A percentile compares a stretch with the other conserved stretches of the same genome.
Conservation (phyloP, 108 stramenopile genomes). For the Skeletonema tropicum region DNA sequence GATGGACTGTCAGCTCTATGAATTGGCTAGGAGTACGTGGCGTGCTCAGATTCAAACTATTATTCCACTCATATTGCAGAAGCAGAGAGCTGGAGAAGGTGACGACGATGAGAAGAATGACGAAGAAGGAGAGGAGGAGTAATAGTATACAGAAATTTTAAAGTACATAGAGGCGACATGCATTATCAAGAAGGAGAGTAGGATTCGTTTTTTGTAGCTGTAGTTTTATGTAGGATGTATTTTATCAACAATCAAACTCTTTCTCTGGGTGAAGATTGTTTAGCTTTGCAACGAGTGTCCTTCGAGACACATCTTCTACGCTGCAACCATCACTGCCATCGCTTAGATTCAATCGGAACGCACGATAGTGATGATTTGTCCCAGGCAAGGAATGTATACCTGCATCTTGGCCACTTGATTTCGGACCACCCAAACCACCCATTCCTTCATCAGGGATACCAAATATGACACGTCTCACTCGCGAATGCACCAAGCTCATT, state of each 20-base stretch:
- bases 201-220: neutral
- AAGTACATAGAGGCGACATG: no score
- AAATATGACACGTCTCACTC: slow-evolving; percentile 71
- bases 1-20: slow-evolving; percentile 57
- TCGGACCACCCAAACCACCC: slow-evolving; percentile 52
- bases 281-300: neutral
- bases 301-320: neutral
- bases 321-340: neutral
- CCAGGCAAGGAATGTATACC: slow-evolving; percentile 73
- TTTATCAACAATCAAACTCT: slow-evolving; percentile 2
- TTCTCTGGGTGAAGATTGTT: slow-evolving; percentile 5
- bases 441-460: slow-evolving; percentile 38
- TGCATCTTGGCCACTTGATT: slow-evolving; percentile 2
- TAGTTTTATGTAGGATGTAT: neutral
- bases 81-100: slow-evolving; percentile 33
- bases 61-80: slow-evolving; percentile 50
- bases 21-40: slow-evolving; percentile 54
- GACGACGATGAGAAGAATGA: slow-evolving; percentile 43
- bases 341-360: slow-evolving; percentile 49
- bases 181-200: slow-evolving; percentile 12
- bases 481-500: slow-evolving; percentile 79
- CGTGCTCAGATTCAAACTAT: slow-evolving; percentile 62
- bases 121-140: slow-evolving; percentile 19
- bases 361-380: slow-evolving; percentile 83
- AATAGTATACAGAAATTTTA: neutral